These are phyloP conservation scores for Penicillium desertorum DNA, from an alignment of 495 filamentous ascomycete species.

Conservation along the genomic window DNA sequence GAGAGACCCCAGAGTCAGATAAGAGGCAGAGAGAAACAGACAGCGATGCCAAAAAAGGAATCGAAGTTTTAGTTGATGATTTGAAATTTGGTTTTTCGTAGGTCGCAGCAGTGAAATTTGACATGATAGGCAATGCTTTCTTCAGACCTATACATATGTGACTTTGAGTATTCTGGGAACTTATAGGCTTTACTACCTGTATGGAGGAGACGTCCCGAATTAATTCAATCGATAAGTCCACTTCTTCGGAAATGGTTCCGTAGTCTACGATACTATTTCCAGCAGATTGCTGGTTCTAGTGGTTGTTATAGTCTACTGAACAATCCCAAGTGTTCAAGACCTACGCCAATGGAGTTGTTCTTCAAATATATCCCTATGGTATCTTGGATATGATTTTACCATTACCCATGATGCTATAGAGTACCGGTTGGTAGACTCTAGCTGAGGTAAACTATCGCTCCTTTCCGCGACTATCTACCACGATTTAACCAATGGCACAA, in stretches of 20 bases:
- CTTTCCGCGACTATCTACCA: neutral
- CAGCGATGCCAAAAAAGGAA: no score
- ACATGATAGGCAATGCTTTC: neutral
- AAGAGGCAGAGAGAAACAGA: no score
- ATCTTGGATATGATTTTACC: neutral
- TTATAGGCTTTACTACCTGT: no score
- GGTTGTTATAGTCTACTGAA: neutral
- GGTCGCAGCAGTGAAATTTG: no score
- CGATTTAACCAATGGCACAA: neutral
- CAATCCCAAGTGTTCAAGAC: neutral
- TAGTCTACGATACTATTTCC: neutral
- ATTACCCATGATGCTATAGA: neutral
- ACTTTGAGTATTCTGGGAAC: no score
- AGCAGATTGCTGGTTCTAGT: neutral
- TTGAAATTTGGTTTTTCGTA: no score
- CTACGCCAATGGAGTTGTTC: neutral
- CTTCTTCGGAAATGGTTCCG: neutral
- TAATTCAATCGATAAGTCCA: neutral
- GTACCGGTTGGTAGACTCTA: neutral
- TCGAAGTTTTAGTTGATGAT: no score
- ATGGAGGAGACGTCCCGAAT: neutral
- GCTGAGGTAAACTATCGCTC: neutral
- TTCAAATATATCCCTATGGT: neutral
- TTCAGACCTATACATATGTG: no score
- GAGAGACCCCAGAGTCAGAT: no score